phyloP scores from a whole-genome alignment of 2,329 filamentous ascomycete species.

The Zarea fungicola region DNA sequence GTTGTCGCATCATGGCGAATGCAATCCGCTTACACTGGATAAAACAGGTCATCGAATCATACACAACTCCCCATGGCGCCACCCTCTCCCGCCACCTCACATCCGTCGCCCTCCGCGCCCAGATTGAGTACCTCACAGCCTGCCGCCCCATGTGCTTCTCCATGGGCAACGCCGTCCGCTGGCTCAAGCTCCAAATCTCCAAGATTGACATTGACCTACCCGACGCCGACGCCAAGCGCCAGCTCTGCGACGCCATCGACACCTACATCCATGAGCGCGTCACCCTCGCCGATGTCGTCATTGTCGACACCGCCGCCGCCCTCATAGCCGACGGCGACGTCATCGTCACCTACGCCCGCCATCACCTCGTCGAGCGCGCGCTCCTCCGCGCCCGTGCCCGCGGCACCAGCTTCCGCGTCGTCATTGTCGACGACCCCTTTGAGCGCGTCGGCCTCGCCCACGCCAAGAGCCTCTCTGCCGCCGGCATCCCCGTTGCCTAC shows the following conservation, averaged over 20 bases:
- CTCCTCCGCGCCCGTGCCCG: constrained; percentile 65
- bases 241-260: constrained; percentile 77
- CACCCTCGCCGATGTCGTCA: constrained; percentile 78
- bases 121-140: constrained; percentile 90
- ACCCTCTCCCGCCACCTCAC: constrained; percentile 88
- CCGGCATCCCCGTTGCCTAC: constrained; percentile 75
- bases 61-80: constrained; percentile 78
- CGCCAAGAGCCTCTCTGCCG: constrained; percentile 61
- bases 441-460: constrained; percentile 51
- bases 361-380: constrained; percentile 78
- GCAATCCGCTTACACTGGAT: background rate
- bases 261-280: constrained; percentile 87
- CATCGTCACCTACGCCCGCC: constrained; percentile 81
- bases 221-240: constrained; percentile 74
- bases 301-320: constrained; percentile 67
- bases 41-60: constrained; percentile 78
- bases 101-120: constrained; percentile 83
- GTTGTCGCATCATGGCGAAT: background rate
- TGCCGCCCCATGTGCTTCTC: constrained; percentile 94
- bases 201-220: constrained; percentile 82
- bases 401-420: constrained; percentile 75
- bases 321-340: constrained; percentile 77
- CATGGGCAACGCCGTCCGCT: constrained; percentile 94
- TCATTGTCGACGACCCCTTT: constrained; percentile 69
- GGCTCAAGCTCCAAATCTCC: constrained; percentile 87